A percentile compares a stretch with the other conserved stretches of the same genome.
Conservation (phyloP, 2,329 filamentous ascomycete species). For the Xylaria sp. region DNA sequence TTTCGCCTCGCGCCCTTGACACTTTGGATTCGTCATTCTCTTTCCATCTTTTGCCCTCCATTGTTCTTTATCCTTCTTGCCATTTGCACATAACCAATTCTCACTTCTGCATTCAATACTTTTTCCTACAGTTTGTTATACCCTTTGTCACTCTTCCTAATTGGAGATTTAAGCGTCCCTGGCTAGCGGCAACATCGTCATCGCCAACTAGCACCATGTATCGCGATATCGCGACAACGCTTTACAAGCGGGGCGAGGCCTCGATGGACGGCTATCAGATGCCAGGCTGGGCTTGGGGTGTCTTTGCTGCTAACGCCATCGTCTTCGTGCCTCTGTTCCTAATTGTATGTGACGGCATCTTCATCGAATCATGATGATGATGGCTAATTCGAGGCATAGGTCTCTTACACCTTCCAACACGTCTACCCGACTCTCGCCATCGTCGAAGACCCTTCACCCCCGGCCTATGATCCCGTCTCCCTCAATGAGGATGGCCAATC, state of each 20-base stretch:
- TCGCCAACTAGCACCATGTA: conserved; percentile 45
- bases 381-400: conserved; percentile 49
- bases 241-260: conserved; percentile 52
- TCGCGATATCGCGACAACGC: conserved; percentile 49
- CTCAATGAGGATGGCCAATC: conserved; percentile 54
- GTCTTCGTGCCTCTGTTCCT: conserved; percentile 58
- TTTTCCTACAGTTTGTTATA: conserved; percentile 5
- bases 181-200: background rate
- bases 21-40: background rate
- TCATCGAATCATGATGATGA: background rate
- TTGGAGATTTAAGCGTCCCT: conserved; percentile 8
- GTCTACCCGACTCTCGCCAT: conserved; percentile 67
- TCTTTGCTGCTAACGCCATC: conserved; percentile 55
- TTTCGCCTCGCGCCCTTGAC: background rate
- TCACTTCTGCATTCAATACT: background rate
- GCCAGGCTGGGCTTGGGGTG: conserved; percentile 54
- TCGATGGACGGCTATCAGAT: conserved; percentile 48
- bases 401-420: conserved; percentile 61
- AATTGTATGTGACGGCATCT: conserved; percentile 51
- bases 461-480: conserved; percentile 63
- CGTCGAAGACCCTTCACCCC: conserved; percentile 66
- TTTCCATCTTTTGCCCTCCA: background rate
- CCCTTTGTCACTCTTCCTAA: background rate
- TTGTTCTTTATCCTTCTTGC: background rate
- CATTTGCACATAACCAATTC: background rate